These are phyloP conservation scores for Ustilago cynodontis DNA, from an alignment of 1,284 basidiomycete genomes.

Conservation along the genomic window DNA sequence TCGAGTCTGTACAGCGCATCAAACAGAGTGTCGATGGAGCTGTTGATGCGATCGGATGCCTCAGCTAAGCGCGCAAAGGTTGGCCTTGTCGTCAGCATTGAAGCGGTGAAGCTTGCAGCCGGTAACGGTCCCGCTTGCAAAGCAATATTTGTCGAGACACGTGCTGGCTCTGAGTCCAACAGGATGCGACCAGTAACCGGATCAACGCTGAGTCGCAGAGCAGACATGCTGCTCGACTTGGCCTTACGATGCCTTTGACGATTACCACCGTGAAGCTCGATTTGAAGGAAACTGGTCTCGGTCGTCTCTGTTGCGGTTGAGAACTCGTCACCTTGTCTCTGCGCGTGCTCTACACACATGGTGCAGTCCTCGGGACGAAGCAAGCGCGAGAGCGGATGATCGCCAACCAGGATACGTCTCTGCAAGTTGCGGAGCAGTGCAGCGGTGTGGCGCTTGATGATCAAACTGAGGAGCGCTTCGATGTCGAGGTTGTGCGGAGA, in stretches of 20 bases:
- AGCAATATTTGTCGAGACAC: conserved; percentile 6
- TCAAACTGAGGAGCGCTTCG: conserved; percentile 30
- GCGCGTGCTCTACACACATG: conserved; percentile 29
- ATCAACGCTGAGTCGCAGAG: conserved; percentile 48
- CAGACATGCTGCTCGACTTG: conserved; percentile 5
- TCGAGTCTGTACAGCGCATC: conserved; percentile 52
- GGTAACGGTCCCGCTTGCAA: neutral
- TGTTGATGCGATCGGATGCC: conserved; percentile 53
- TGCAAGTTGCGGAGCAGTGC: conserved; percentile 46
- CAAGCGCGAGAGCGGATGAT: conserved; percentile 40
- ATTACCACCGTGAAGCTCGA: conserved; percentile 23
- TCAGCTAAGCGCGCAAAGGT: conserved; percentile 38
- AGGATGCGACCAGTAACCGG: conserved; percentile 45
- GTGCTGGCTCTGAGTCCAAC: conserved; percentile 30
- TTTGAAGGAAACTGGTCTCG: conserved; percentile 36
- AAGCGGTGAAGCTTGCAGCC: conserved; percentile 33
- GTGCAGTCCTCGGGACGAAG: conserved; percentile 44
- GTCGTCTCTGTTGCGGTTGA: conserved; percentile 28
- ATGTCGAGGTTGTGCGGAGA: conserved; percentile 37
- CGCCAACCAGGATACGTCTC: conserved; percentile 39
- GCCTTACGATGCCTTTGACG: neutral
- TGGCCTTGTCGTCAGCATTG: conserved; percentile 32
- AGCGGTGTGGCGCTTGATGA: conserved; percentile 34
- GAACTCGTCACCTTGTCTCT: conserved; percentile 35
- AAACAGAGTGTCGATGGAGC: conserved; percentile 38